Evolutionary conservation across 345 rosid genomes (phyloP).

Genomic region (Rhizophora mangle): DNA sequence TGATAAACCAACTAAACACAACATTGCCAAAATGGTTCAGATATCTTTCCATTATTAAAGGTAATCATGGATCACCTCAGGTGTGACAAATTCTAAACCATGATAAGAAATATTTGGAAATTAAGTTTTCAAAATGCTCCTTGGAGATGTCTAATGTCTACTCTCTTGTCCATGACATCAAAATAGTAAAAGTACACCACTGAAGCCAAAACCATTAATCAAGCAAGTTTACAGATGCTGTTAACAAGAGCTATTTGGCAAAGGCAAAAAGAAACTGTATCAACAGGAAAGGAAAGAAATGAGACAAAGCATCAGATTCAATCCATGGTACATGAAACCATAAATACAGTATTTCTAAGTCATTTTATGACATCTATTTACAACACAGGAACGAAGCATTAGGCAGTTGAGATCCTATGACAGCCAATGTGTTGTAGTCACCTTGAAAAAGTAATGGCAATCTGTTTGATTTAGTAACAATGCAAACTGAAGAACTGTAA

Average conservation of each 20-base stretch:
- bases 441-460: slow-evolving; percentile 25
- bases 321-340: slow-evolving; percentile 34
- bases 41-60: not conserved
- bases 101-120: not conserved
- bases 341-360: slow-evolving; percentile 39
- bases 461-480: slow-evolving; percentile 25
- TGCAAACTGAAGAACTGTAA: slow-evolving; percentile 22
- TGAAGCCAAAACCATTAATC: not conserved
- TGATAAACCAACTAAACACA: not conserved
- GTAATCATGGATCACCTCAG: not conserved
- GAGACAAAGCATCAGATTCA: slow-evolving; percentile 22
- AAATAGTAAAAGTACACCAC: not conserved
- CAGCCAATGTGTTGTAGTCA: slow-evolving; percentile 39
- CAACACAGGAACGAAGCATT: slow-evolving; percentile 34
- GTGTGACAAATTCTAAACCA: slow-evolving; percentile 1
- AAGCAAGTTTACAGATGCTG: not conserved
- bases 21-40: not conserved
- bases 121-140: not conserved
- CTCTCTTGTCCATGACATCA: slow-evolving; percentile 4
- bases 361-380: slow-evolving; percentile 43
- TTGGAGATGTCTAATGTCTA: slow-evolving; percentile 1
- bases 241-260: not conserved
- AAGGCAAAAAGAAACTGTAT: slow-evolving; percentile 7
- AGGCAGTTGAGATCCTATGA: slow-evolving; percentile 29
- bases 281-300: slow-evolving; percentile 1